Conservation (phyloP, 768 basidiomycete species). For the Tricholoma matsutake region DNA sequence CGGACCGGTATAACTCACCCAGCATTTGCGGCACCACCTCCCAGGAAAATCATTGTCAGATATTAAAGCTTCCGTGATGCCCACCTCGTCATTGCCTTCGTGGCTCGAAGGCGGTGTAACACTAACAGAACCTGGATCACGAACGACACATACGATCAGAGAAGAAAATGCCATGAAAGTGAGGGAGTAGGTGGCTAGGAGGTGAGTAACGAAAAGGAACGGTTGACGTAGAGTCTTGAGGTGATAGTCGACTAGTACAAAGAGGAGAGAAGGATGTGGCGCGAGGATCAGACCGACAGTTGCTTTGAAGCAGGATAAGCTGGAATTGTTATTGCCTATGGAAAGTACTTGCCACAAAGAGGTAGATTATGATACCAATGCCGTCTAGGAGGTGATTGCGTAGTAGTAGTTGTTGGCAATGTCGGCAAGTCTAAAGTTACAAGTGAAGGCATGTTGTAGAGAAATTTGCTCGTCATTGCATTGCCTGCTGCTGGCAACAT, state of each 20-base stretch:
- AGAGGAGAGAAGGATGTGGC: slow-evolving; percentile 73
- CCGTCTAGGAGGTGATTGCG: slow-evolving; percentile 28
- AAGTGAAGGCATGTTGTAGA: slow-evolving; percentile 18
- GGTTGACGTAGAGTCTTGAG: slow-evolving; percentile 50
- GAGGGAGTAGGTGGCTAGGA: slow-evolving; percentile 58
- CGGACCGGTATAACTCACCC: slow-evolving; percentile 36
- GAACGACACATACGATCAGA: slow-evolving; percentile 65
- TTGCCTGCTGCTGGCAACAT: slow-evolving; percentile 7
- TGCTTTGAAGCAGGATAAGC: slow-evolving; percentile 17
- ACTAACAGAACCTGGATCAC: slow-evolving; percentile 71
- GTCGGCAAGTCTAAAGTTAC: slow-evolving; percentile 9
- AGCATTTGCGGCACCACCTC: slow-evolving; percentile 78
- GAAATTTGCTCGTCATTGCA: no score
- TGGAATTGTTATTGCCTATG: background rate
- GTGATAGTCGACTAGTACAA: slow-evolving; percentile 66
- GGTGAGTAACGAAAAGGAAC: slow-evolving; percentile 47
- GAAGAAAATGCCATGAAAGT: slow-evolving; percentile 70
- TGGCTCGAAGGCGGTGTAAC: slow-evolving; percentile 24
- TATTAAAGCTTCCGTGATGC: slow-evolving; percentile 61
- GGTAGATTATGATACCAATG: slow-evolving; percentile 59
- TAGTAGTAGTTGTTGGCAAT: background rate
- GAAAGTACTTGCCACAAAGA: slow-evolving; percentile 43
- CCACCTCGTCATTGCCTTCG: slow-evolving; percentile 40
- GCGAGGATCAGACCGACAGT: slow-evolving; percentile 57
- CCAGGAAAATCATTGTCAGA: slow-evolving; percentile 51